Conservation (phyloP, 2,329 filamentous ascomycete genomes). For the Aureobasidium pullulans region DNA sequence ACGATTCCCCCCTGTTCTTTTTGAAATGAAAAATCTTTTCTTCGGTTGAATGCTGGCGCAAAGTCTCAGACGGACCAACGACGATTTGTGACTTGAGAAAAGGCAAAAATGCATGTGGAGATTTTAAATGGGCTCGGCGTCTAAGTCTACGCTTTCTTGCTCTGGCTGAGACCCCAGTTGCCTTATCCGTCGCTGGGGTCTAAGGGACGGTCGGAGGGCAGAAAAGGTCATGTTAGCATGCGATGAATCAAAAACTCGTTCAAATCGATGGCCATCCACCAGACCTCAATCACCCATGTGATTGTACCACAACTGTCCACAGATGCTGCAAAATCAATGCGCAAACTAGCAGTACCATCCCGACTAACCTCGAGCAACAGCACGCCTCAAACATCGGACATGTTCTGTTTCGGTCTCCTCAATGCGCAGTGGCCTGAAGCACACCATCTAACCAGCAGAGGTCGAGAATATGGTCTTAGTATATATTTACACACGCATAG, state of each 20-base stretch:
- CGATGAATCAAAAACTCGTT: conserved; percentile 16
- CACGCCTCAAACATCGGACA: neutral
- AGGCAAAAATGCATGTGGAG: conserved; percentile 13
- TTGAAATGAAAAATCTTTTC: conserved; percentile 15
- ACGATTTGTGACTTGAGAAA: conserved; percentile 13
- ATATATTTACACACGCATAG: neutral
- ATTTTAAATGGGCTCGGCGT: conserved; percentile 13
- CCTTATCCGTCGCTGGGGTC: neutral
- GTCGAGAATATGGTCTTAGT: neutral
- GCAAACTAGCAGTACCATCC: neutral
- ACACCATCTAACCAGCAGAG: neutral
- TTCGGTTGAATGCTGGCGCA: conserved; percentile 14
- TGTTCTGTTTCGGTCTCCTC: neutral
- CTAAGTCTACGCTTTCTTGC: conserved; percentile 7
- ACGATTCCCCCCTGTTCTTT: conserved; percentile 12
- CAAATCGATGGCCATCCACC: conserved; percentile 3
- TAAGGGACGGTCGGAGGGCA: conserved; percentile 11
- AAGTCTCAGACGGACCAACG: conserved; percentile 7
- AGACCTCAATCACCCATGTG: neutral
- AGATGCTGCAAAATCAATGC: neutral
- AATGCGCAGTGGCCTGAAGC: neutral
- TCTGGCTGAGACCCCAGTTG: neutral
- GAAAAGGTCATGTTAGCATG: conserved; percentile 16
- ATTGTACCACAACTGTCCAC: neutral
- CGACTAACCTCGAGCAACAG: too few relatives aligned